A percentile compares a stretch with the other conserved stretches of the same genome.
Conservation (phyloP, 83 land plant species). For the Diphasiastrum complanatum region DNA sequence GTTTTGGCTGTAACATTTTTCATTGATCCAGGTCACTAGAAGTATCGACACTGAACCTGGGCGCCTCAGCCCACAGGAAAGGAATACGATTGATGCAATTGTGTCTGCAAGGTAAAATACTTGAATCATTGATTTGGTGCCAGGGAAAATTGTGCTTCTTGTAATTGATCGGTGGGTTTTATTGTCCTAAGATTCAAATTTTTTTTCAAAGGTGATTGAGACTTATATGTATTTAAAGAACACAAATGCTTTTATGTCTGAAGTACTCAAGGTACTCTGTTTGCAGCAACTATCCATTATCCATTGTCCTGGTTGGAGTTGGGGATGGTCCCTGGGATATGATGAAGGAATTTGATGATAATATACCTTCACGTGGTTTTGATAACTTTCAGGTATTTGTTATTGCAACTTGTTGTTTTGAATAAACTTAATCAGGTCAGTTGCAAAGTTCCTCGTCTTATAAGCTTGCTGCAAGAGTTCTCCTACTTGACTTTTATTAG, state of each 20-base stretch:
- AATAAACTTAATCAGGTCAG: too few relatives aligned
- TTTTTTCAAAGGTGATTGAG: not conserved
- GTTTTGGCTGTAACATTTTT: too few relatives aligned
- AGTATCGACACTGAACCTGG: conserved; percentile 37
- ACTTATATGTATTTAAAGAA: too few relatives aligned
- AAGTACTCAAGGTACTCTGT: not conserved
- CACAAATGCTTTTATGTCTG: not conserved
- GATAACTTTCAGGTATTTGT: conserved; percentile 51
- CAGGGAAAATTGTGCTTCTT: not conserved
- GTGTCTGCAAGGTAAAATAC: conserved; percentile 40
- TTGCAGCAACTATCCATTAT: conserved; percentile 46
- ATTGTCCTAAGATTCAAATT: not conserved
- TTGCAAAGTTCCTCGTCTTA: too few relatives aligned
- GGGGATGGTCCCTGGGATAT: too few relatives aligned
- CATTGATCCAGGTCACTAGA: conserved; percentile 39
- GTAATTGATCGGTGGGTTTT: not conserved
- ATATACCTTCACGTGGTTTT: conserved; percentile 31
- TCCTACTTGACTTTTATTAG: too few relatives aligned
- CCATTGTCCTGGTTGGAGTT: conserved; percentile 60
- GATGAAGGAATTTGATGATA: conserved; percentile 31
- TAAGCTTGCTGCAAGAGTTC: too few relatives aligned
- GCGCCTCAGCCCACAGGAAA: conserved; percentile 45
- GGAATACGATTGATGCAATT: conserved; percentile 41
- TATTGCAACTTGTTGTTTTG: not conserved
- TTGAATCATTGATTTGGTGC: not conserved